These are phyloP conservation scores for Myxozyma geophila DNA, from an alignment of 805 yeast species.

Conservation along the genomic window DNA sequence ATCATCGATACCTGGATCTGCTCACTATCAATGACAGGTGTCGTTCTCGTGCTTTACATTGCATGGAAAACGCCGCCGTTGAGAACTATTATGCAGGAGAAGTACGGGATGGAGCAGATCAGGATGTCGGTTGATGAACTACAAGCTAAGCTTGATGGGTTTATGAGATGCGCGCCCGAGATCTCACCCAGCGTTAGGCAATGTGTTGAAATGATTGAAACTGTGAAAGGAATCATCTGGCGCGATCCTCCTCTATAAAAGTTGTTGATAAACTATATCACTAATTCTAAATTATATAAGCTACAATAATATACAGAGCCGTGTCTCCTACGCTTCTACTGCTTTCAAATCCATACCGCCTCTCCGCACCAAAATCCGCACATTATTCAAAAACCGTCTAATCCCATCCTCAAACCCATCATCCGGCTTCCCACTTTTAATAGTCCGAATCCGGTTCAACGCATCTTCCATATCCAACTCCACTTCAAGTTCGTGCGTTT, in stretches of 20 bases:
- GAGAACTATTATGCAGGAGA: slow-evolving; percentile 8
- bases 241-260: background rate
- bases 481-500: slow-evolving; percentile 30
- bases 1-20: slow-evolving; percentile 36
- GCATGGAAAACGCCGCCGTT: slow-evolving; percentile 22
- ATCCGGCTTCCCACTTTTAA: slow-evolving; percentile 17
- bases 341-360: slow-evolving; percentile 29
- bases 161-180: slow-evolving; percentile 5
- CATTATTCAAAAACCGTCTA: slow-evolving; percentile 29
- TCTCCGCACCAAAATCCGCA: slow-evolving; percentile 33
- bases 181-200: slow-evolving; percentile 4
- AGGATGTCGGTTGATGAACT: background rate
- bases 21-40: slow-evolving; percentile 28
- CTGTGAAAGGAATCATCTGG: background rate
- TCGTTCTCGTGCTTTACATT: slow-evolving; percentile 28
- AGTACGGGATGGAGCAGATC: slow-evolving; percentile 15
- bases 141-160: slow-evolving; percentile 8
- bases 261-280: background rate
- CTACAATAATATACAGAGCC: background rate
- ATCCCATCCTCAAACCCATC: slow-evolving; percentile 26
- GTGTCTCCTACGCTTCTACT: background rate
- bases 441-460: slow-evolving; percentile 8
- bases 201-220: slow-evolving; percentile 1
- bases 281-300: background rate
- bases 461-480: slow-evolving; percentile 30